A percentile compares a stretch with the other conserved stretches of the same genome.
These are phyloP conservation scores for Quercus variabilis DNA, from an alignment of 306 rosid genomes.

Conservation along the genomic window DNA sequence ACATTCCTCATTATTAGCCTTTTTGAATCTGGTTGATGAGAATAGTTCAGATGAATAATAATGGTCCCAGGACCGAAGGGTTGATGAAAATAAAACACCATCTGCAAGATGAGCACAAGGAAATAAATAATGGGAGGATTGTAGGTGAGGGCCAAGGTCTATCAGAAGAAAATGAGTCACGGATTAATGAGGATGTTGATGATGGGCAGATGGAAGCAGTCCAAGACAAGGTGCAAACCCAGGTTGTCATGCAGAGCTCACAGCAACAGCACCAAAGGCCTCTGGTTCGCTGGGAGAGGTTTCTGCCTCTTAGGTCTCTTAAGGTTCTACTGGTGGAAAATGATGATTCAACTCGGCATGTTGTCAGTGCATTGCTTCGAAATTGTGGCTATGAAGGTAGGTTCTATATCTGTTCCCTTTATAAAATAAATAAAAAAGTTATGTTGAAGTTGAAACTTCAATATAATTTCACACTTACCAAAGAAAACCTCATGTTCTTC, in stretches of 20 bases:
- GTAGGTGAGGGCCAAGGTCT: conserved; percentile 26
- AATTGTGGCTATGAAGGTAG: conserved; percentile 42
- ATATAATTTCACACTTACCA: background rate
- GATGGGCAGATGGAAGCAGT: conserved; percentile 27
- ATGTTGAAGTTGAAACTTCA: background rate
- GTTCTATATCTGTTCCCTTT: background rate
- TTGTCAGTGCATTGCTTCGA: conserved; percentile 32
- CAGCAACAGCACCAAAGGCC: conserved; percentile 17
- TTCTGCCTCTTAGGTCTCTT: conserved; percentile 29
- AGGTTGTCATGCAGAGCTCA: conserved; percentile 34
- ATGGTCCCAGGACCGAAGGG: conserved; percentile 1
- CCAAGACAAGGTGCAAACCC: conserved; percentile 17
- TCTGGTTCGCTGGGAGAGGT: conserved; percentile 37
- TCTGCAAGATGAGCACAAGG: conserved; percentile 11
- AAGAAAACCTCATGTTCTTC: background rate
- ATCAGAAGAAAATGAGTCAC: conserved; percentile 23
- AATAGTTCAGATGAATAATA: conserved; percentile 17
- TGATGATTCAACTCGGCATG: conserved; percentile 39
- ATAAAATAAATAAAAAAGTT: background rate
- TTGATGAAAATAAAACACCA: conserved; percentile 4
- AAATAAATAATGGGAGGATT: conserved; percentile 12
- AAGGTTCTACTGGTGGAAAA: conserved; percentile 40
- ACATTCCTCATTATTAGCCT: conserved; percentile 15
- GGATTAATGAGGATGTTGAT: conserved; percentile 11
- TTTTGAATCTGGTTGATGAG: conserved; percentile 24